Conservation (phyloP, 1,284 basidiomycete species). For the Meripilus lineatus region DNA sequence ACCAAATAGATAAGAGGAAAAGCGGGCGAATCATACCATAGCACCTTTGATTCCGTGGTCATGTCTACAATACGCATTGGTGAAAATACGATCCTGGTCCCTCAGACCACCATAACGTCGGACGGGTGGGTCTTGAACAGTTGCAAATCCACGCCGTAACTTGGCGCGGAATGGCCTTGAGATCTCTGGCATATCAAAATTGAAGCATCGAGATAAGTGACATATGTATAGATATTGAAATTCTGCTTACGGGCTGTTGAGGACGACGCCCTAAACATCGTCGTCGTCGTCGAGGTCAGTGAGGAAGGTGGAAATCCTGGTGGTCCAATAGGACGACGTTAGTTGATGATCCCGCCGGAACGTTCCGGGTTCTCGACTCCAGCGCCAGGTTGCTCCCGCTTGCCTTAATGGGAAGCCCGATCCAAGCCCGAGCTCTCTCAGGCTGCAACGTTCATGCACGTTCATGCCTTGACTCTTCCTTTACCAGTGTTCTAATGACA, state of each 20-base stretch:
- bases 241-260: conserved; percentile 23
- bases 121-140: conserved; percentile 78
- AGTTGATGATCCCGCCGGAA: too few species aligned
- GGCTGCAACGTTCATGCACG: too few species aligned
- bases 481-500: too few species aligned
- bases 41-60: conserved; percentile 91
- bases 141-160: conserved; percentile 56
- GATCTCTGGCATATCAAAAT: conserved; percentile 23
- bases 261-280: conserved; percentile 30
- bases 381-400: too few species aligned
- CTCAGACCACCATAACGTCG: conserved; percentile 86
- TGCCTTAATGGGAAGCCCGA: too few species aligned
- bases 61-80: conserved; percentile 80
- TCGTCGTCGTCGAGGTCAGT: conserved; percentile 25
- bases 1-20: not conserved
- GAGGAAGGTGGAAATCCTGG: too few species aligned
- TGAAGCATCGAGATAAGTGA: not conserved
- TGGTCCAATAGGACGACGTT: too few species aligned
- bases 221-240: not conserved
- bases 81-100: conserved; percentile 93
- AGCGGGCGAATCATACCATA: conserved; percentile 42
- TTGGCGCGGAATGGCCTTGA: conserved; percentile 37
- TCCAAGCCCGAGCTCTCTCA: too few species aligned
- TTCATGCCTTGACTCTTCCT: too few species aligned
- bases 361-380: too few species aligned